phyloP scores from a whole-genome alignment of 257 asterid species.

The Ophiorrhiza pumila region DNA sequence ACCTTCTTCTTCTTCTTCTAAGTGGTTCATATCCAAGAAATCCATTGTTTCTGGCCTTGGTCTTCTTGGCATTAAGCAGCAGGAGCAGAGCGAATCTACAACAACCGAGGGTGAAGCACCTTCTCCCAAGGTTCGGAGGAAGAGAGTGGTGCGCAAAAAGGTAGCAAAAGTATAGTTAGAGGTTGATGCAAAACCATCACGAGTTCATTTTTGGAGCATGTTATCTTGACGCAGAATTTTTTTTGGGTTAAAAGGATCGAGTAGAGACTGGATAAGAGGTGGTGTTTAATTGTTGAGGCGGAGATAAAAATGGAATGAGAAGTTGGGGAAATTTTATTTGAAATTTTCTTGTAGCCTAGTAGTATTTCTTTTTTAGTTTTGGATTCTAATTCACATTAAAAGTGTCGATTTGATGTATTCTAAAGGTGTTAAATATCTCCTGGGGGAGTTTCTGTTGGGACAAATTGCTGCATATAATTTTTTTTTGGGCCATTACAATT shows the following conservation, averaged over 20 bases:
- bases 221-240: neutral
- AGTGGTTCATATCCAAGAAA: constrained; percentile 89
- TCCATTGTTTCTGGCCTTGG: constrained; percentile 90
- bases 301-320: neutral
- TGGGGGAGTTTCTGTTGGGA: no score
- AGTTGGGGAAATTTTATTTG: neutral
- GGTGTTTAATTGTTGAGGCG: neutral
- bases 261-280: neutral
- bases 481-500: no score
- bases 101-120: constrained; percentile 42
- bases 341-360: neutral
- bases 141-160: constrained; percentile 74
- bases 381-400: neutral
- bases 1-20: constrained; percentile 48
- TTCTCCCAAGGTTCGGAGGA: constrained; percentile 69
- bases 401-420: neutral
- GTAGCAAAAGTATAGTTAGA: constrained; percentile 42
- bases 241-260: constrained; percentile 7
- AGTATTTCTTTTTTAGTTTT: neutral
- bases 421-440: neutral
- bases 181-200: constrained; percentile 11
- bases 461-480: no score
- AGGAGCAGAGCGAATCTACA: constrained; percentile 40
- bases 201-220: constrained; percentile 50
- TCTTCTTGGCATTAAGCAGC: constrained; percentile 80